A percentile compares a stretch with the other conserved stretches of the same genome.
phyloP scores from a whole-genome alignment of 1,284 basidiomycete genomes.

The Leccinum cinnamomeum region DNA sequence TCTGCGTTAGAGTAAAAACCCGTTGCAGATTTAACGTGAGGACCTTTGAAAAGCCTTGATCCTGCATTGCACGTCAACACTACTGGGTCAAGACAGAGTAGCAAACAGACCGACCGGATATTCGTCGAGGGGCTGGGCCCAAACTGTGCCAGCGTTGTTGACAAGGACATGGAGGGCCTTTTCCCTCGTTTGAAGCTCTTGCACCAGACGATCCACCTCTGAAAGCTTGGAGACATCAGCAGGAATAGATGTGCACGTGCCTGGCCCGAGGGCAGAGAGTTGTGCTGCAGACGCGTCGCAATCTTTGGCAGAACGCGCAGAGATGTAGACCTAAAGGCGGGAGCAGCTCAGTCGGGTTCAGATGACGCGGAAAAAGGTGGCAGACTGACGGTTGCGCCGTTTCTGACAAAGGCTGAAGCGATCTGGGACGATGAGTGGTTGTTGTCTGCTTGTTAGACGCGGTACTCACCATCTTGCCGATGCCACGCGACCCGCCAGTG shows the following conservation, averaged over 20 bases:
- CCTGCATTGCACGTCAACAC: slow-evolving; percentile 37
- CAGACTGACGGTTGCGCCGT: slow-evolving; percentile 56
- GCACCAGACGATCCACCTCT: slow-evolving; percentile 56
- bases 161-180: slow-evolving; percentile 59
- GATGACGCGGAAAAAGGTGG: not conserved
- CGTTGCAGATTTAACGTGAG: slow-evolving; percentile 68
- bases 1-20: slow-evolving; percentile 71
- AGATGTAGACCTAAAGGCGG: slow-evolving; percentile 60
- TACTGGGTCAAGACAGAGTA: not conserved
- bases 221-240: slow-evolving; percentile 61
- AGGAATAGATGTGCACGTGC: slow-evolving; percentile 56
- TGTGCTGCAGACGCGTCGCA: slow-evolving; percentile 57
- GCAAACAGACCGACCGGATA: slow-evolving; percentile 52
- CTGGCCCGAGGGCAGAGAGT: slow-evolving; percentile 55
- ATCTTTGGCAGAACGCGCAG: slow-evolving; percentile 58
- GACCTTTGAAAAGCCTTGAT: slow-evolving; percentile 57
- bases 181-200: slow-evolving; percentile 53
- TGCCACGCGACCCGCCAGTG: slow-evolving; percentile 71
- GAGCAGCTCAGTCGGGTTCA: not conserved
- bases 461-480: slow-evolving; percentile 63
- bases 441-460: not conserved
- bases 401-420: slow-evolving; percentile 62
- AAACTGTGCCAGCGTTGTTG: slow-evolving; percentile 70
- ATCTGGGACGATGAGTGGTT: slow-evolving; percentile 45
- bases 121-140: slow-evolving; percentile 57